These are phyloP conservation scores for Trichomonascaceae sp. DNA, from an alignment of 1,139 yeast species.

Conservation along the genomic window DNA sequence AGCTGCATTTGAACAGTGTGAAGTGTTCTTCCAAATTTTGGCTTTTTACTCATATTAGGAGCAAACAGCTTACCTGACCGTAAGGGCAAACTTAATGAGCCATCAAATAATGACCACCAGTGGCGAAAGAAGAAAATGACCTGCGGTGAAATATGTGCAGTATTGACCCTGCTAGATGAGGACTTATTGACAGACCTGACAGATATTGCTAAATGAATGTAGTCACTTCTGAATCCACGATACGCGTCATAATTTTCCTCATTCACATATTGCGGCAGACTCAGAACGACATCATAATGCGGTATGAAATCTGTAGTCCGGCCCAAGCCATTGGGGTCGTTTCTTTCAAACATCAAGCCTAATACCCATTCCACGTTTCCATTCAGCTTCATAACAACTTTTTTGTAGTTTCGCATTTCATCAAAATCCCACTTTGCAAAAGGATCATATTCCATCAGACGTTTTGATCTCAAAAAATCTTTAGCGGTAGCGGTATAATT, in stretches of 20 bases:
- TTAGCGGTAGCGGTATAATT: constrained; percentile 32
- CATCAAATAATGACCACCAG: constrained; percentile 82
- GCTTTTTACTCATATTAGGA: constrained; percentile 35
- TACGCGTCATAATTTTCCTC: constrained; percentile 61
- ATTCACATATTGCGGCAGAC: constrained; percentile 57
- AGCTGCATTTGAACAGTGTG: constrained; percentile 78
- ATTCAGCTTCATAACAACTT: constrained; percentile 48
- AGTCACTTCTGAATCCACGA: constrained; percentile 69
- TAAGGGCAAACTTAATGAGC: constrained; percentile 67
- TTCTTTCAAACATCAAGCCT: constrained; percentile 46
- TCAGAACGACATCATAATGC: constrained; percentile 62
- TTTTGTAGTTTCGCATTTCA: constrained; percentile 30
- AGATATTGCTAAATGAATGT: constrained; percentile 70
- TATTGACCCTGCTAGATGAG: constrained; percentile 44
- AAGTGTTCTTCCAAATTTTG: constrained; percentile 71
- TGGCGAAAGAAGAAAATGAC: constrained; percentile 60
- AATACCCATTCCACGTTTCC: constrained; percentile 46
- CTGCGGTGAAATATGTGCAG: constrained; percentile 70
- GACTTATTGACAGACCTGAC: constrained; percentile 43
- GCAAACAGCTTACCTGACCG: constrained; percentile 66
- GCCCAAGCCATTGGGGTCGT: constrained; percentile 23
- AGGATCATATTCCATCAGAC: constrained; percentile 19
- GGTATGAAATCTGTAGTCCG: constrained; percentile 55
- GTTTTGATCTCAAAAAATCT: constrained; percentile 25
- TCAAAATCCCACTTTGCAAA: constrained; percentile 21